phyloP scores from a whole-genome alignment of 345 rosid genomes.

The Pistacia atlantica region DNA sequence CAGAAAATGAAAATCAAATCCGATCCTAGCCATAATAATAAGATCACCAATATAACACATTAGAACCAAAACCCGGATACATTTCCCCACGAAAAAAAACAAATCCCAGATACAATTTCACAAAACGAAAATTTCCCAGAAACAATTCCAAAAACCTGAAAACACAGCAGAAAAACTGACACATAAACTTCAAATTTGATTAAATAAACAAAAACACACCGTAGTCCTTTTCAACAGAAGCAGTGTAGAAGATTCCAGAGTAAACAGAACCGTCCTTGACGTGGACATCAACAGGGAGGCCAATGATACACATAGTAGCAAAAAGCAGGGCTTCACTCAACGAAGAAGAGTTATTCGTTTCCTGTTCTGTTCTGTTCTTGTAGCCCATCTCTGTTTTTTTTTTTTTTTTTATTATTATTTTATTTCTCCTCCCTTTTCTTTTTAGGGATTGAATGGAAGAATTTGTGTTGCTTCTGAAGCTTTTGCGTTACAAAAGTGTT shows the following conservation, averaged over 20 bases:
- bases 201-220: conserved; percentile 34
- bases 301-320: conserved; percentile 75
- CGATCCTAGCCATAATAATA: conserved; percentile 5
- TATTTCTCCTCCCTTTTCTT: background rate
- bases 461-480: conserved; percentile 8
- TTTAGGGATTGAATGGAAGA: background rate
- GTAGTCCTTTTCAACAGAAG: conserved; percentile 63
- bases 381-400: conserved; percentile 40
- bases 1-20: background rate
- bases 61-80: conserved; percentile 15
- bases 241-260: conserved; percentile 80
- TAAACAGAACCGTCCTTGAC: conserved; percentile 79
- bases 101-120: conserved; percentile 23
- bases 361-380: conserved; percentile 44
- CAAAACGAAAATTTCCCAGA: conserved; percentile 14
- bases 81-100: background rate
- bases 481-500: background rate
- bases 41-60: conserved; percentile 11
- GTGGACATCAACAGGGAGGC: conserved; percentile 77
- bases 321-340: conserved; percentile 58
- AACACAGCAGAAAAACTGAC: background rate
- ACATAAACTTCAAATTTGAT: background rate
- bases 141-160: conserved; percentile 2
- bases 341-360: conserved; percentile 28
- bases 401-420: background rate